Conservation (phyloP, 2,329 filamentous ascomycete species). For the Cyclaneusma minus region DNA sequence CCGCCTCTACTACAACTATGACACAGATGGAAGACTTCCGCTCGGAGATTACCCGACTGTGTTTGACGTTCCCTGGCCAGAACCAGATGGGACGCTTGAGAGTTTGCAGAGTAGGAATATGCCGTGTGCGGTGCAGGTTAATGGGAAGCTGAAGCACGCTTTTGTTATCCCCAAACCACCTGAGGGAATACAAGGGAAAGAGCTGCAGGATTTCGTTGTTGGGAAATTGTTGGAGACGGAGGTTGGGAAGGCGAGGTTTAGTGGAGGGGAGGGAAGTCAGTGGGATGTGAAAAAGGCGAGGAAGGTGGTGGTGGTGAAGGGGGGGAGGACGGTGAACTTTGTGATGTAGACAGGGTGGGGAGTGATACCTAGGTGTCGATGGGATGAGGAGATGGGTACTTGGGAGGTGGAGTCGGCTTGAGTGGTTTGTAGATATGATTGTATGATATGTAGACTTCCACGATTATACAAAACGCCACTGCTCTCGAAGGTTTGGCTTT, state of each 20-base stretch:
- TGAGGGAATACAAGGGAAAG: slow-evolving; percentile 23
- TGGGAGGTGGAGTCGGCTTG: no score
- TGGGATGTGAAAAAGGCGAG: slow-evolving; percentile 35
- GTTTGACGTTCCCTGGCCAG: slow-evolving; percentile 40
- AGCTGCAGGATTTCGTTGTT: slow-evolving; percentile 43
- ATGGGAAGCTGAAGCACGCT: slow-evolving; percentile 60
- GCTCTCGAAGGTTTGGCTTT: no score
- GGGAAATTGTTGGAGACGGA: slow-evolving; percentile 42
- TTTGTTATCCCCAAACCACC: slow-evolving; percentile 44
- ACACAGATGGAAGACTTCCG: no score
- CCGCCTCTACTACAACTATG: slow-evolving; percentile 20
- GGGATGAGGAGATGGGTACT: no score
- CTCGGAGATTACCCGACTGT: no score
- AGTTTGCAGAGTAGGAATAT: slow-evolving; percentile 33
- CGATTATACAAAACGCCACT: no score
- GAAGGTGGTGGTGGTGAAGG: slow-evolving; percentile 49
- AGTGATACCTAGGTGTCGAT: neutral
- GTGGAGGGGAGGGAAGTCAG: slow-evolving; percentile 23
- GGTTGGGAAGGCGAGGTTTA: slow-evolving; percentile 41
- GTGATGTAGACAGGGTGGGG: slow-evolving; percentile 26
- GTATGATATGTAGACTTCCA: no score
- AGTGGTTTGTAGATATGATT: no score
- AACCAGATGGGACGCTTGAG: slow-evolving; percentile 31
- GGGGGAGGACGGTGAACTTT: slow-evolving; percentile 61
- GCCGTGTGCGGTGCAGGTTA: slow-evolving; percentile 57